Evolutionary conservation across 1,284 basidiomycete species (phyloP), one percentile per base, ranked within the genome.

Genomic region (Inonotus hispidus): DNA sequence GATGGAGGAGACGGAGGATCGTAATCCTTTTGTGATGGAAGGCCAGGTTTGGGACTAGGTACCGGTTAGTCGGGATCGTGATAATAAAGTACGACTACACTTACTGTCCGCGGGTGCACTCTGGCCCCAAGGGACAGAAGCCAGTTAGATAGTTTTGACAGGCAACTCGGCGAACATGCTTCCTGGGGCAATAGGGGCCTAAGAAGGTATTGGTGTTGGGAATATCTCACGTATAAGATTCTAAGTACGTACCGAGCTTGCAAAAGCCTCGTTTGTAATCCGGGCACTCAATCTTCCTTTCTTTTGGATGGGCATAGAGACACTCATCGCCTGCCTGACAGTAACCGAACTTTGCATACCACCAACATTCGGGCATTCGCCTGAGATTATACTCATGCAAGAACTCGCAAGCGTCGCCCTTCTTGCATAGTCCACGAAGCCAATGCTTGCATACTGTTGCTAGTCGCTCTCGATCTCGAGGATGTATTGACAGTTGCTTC

Each of bases 371-470:
- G n/a, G 97, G 97, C 93, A 99, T 99, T 61, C 93, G 90, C 66
- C 96, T 81, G 63, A 99, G 82, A 72, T 99, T 98, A 78, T 98
- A 99, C 77, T 99, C 97, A 76, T 99, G 97, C 71, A 99, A 82
- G 75, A 99, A 99, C 77, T 99, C 97, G 79, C 97, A 99, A 47
- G 90, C 88, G 71, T 97, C 93, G 61, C 95, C 96, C 74, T 99
- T 99, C 78, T 99, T 99, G 78, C 97, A 99, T 45, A 99, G 81
- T 29, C 97, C 97, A 64, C 97, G 85, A 37, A 99, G 85, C 93
- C 96, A 99, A 77, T 99, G 97, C 78, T 99, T 99, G 79, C 97
- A 99, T n/a, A 99, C 93, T 0, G 93, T 96, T 21, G 90, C 85
- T 53, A 94, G 80, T 63, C 93, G 87, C 71, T 95, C 92, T 63